A percentile compares a stretch with the other conserved stretches of the same genome.
These are phyloP conservation scores for Kodamaea neixiangensis DNA, from an alignment of 805 yeast genomes.

Conservation along the genomic window DNA sequence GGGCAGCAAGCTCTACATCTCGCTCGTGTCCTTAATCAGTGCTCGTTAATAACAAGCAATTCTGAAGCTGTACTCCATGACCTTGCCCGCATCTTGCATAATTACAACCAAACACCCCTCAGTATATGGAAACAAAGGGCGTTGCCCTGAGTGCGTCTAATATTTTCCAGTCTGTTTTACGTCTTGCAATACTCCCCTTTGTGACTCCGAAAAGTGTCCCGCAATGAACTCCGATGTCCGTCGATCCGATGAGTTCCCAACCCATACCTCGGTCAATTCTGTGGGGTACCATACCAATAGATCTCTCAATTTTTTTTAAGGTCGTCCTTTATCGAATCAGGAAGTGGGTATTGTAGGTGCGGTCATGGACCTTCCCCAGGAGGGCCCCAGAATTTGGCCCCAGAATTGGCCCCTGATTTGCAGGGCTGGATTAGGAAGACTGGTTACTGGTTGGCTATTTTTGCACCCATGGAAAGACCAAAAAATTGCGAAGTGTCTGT, in stretches of 20 bases:
- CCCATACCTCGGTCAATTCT: not conserved
- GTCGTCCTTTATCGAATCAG: not conserved
- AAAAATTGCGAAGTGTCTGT: not conserved
- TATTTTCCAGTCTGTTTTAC: conserved; percentile 2
- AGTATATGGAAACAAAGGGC: not conserved
- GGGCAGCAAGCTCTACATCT: not conserved
- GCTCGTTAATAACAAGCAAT: not conserved
- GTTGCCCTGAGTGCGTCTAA: conserved; percentile 6
- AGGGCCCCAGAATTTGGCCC: not conserved
- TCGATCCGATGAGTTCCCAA: not conserved
- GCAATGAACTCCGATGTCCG: conserved; percentile 5
- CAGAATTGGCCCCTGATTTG: not conserved
- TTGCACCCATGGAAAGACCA: not conserved
- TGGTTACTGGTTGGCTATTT: not conserved
- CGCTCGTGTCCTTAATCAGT: not conserved
- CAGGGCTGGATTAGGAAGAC: not conserved
- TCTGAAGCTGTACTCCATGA: not conserved
- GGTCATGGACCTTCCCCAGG: not conserved
- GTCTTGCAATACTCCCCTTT: not conserved
- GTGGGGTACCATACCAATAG: no score
- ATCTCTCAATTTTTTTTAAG: no score
- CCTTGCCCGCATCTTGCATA: not conserved
- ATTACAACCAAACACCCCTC: not conserved
- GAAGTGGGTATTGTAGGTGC: not conserved
- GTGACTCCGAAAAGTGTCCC: not conserved